Evolutionary conservation across 345 rosid genomes (phyloP).

Genomic region (Angophora floribunda): DNA sequence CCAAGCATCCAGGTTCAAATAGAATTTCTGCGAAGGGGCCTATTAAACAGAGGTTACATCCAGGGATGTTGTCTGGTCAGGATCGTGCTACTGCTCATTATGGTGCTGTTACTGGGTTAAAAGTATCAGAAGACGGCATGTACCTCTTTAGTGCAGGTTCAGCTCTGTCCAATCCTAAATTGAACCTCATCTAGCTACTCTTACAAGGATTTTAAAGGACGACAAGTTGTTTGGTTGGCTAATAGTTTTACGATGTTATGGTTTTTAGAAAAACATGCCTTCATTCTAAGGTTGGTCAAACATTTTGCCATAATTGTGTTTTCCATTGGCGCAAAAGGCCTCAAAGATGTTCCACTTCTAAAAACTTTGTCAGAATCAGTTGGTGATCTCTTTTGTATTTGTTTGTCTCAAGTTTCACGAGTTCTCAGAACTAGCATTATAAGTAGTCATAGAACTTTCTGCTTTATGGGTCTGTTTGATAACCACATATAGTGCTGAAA

Average conservation of each 20-base stretch:
- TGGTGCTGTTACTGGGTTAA: slow-evolving; percentile 85
- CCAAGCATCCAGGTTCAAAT: slow-evolving; percentile 40
- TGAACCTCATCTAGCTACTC: background rate
- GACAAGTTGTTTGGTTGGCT: background rate
- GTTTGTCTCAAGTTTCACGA: background rate
- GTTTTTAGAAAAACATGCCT: background rate
- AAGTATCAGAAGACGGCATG: slow-evolving; percentile 84
- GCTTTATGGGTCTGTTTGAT: background rate
- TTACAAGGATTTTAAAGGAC: background rate
- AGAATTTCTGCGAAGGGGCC: slow-evolving; percentile 45
- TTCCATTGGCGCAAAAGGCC: background rate
- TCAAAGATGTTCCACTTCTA: background rate
- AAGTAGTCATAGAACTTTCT: background rate
- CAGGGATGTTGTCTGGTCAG: slow-evolving; percentile 72
- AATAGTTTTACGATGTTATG: background rate
- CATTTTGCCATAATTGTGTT: background rate
- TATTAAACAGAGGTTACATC: slow-evolving; percentile 63
- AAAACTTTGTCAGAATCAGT: background rate
- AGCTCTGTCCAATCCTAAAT: background rate
- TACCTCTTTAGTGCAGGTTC: slow-evolving; percentile 93
- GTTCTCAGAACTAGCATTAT: background rate
- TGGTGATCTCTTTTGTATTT: background rate
- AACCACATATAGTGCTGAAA: background rate
- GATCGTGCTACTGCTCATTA: slow-evolving; percentile 94
- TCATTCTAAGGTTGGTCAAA: background rate